Evolutionary conservation across 2,329 filamentous ascomycete genomes (phyloP), one percentile per base, ranked within the genome.

Genomic region (Talaromyces piceae): DNA sequence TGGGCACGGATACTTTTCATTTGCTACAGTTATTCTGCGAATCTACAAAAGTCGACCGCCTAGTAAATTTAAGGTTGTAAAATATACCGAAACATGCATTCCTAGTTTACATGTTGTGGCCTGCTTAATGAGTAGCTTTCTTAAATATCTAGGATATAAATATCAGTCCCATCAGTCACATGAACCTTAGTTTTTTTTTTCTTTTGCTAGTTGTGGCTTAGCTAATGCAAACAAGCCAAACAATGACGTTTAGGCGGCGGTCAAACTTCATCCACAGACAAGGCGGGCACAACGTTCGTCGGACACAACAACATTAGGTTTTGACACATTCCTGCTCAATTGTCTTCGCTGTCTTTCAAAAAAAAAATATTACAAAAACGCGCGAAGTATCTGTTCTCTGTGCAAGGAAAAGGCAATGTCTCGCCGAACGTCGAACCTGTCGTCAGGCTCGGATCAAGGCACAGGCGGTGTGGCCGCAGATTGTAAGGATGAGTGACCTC

Each of bases 1-100:
- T 23, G 51, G 67, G 68, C 64, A 61, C 56, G 64, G 67, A 65
- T 66, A 61, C 63, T 68, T 58, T 63, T 61, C 63, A 60, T 65
- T 61, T 60, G 59, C 64, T 60, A 61, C 52, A 53, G 57, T 59
- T 58, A 61, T 63, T 58, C 64, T 68, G 64, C 65, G 62, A 62
- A 63, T 65, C 60, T 60, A 65, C 47, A 60, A 58, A 60, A 61
- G 61, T 65, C 60, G 61, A 59, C 54, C 58, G 62, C 58, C 57
- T 61, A 60, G 54, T 58, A 39, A 56, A 54, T 58, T 51, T 58
- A 58, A 57, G 58, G 53, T 58, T 54, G 52, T 54, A 55, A 49
- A 53, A 45, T 54, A 55, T 33, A 27, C 25, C 39, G 25, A n/a
- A 18, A 16, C 6, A 43, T 9, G 16, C 16, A 12, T 8, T 16